These are phyloP conservation scores for Alternaria viburni DNA, from an alignment of 2,329 filamentous ascomycete species.

Conservation along the genomic window DNA sequence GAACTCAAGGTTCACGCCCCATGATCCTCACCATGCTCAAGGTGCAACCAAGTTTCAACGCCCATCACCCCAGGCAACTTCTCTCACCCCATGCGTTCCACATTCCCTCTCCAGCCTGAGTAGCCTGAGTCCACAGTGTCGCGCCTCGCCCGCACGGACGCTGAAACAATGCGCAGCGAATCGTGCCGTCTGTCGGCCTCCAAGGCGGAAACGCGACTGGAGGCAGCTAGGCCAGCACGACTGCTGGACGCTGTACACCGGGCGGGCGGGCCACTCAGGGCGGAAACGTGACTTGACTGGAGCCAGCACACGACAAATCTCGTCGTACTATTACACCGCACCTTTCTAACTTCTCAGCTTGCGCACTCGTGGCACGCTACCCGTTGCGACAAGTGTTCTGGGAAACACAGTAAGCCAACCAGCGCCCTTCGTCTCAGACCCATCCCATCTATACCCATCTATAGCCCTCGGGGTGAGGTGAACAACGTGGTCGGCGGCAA, in stretches of 20 bases:
- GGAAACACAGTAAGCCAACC: neutral
- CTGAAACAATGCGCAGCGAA: constrained; percentile 31
- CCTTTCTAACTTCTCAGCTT: neutral
- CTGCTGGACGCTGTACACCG: neutral
- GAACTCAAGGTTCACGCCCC: neutral
- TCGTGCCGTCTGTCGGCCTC: constrained; percentile 19
- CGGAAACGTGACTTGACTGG: too few relatives aligned
- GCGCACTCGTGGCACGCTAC: constrained; percentile 9
- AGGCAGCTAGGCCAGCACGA: constrained; percentile 21
- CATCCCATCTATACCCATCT: too few relatives aligned
- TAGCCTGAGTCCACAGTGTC: constrained; percentile 6
- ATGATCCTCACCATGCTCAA: neutral
- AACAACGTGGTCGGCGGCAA: constrained; percentile 24
- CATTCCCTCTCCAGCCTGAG: constrained; percentile 10
- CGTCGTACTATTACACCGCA: neutral
- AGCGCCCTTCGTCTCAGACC: constrained; percentile 2
- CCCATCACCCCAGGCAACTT: constrained; percentile 1
- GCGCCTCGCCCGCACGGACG: constrained; percentile 14
- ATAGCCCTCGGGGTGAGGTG: neutral
- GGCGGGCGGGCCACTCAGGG: too few relatives aligned
- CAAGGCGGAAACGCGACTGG: constrained; percentile 22
- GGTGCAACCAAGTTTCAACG: constrained; percentile 4
- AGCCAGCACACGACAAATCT: constrained; percentile 11
- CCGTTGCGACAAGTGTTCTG: constrained; percentile 10
- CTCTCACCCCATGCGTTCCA: constrained; percentile 29